Base-by-base conservation (phyloP, 83 land plant species). In the Picea mariana region DNA sequence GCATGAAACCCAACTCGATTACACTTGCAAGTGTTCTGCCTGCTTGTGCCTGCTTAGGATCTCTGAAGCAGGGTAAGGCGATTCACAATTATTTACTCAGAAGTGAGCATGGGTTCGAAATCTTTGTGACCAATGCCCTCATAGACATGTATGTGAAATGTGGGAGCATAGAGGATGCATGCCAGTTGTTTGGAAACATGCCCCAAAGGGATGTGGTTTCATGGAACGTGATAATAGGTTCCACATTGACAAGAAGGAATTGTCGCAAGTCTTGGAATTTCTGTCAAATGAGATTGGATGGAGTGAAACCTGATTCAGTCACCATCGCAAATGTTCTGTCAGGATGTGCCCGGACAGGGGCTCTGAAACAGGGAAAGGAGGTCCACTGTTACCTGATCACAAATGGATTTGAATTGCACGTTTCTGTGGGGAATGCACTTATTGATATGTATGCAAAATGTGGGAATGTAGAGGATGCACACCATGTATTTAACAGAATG, bases 391-490 rank as follows among this genome's bases (percentile, higher is more conserved):
- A 69, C n/a, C 73, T 69, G 18, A 69, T 69, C 44, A 69, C 1
- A 69, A 69, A 69, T 38, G 73, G 73, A 27, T 38, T 69, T 6
- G 47, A 69, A 11, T 69, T 31, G 47, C 2, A 69, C 6, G 78
- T 77, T 4, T 80, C 79, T 15, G 31, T 87, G 44, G 67, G 83
- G 17, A 87, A 83, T 80, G 87, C 90, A n/a, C 87, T 89, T 47
- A 24, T 89, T 84, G 86, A 92, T 75, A 89, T 89, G 94, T 92
- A 92, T 78, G 87, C 84, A 2, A 92, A 89, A 79, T 80, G 86
- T 38, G 94, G 94, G 3, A 82, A 77, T 63, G 80, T 89, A 40
- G 83, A 87, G 27, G 84, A 82, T 81, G 91, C 89, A 16, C 34
- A 79, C 40, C 84, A 60, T n/a, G 82, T 87, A n/a, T 89, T 89